Percentiles rank a stretch among this genome's conserved stretches.
Evolutionary conservation across 345 rosid species (phyloP).

Genomic region (Camelina sativa): DNA sequence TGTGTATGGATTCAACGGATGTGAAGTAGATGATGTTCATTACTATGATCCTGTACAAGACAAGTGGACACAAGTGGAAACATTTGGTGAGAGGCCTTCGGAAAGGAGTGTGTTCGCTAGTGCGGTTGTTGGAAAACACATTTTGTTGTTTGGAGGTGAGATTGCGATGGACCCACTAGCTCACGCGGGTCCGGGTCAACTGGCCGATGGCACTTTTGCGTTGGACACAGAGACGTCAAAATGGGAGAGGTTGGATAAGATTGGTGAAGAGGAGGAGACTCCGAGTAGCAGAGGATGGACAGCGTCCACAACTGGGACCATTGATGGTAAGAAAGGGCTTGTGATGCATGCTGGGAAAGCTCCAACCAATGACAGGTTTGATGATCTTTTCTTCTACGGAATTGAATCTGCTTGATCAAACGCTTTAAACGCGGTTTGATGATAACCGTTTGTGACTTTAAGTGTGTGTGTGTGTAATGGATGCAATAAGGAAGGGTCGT

Average conservation of each 20-base stretch:
- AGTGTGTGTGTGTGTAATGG: neutral
- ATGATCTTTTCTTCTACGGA: conserved; percentile 36
- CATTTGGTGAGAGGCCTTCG: conserved; percentile 35
- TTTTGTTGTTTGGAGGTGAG: conserved; percentile 42
- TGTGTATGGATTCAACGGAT: conserved; percentile 38
- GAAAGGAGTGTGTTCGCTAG: conserved; percentile 42
- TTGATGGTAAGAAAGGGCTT: conserved; percentile 37
- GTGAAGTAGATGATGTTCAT: conserved; percentile 31
- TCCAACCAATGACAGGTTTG: conserved; percentile 33
- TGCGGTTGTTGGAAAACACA: conserved; percentile 39
- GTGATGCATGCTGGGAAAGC: conserved; percentile 43
- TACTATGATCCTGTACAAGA: conserved; percentile 28
- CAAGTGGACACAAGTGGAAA: conserved; percentile 40
- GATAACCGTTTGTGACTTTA: conserved; percentile 11
- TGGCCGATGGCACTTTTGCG: conserved; percentile 36
- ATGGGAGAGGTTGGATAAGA: conserved; percentile 38
- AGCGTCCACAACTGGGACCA: conserved; percentile 33
- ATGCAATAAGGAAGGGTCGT: conserved; percentile 6
- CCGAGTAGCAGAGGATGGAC: conserved; percentile 38
- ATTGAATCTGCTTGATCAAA: neutral
- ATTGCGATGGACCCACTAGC: conserved; percentile 29
- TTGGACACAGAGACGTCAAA: conserved; percentile 32
- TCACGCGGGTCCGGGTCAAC: conserved; percentile 39
- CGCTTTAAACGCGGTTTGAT: neutral
- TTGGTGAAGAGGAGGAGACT: conserved; percentile 14